Percentiles rank a stretch among this genome's conserved stretches.
Conservation (phyloP, 768 basidiomycete genomes). For the Pleurotus tuber-regium region DNA sequence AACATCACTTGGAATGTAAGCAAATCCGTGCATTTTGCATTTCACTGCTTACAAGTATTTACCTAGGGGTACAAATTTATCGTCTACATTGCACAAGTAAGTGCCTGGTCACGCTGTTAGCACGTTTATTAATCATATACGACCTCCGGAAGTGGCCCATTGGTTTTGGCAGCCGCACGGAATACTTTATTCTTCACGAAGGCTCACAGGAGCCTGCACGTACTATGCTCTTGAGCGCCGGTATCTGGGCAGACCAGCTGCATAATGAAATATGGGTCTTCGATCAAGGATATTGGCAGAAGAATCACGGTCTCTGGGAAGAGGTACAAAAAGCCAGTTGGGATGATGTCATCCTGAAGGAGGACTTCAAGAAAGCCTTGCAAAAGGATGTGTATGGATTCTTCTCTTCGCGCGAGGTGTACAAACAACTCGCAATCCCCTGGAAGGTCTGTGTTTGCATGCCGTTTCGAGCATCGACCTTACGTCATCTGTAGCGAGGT, state of each 20-base stretch:
- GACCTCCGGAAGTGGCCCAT: constrained; percentile 28
- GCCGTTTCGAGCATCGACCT: neutral
- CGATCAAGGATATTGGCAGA: constrained; percentile 67
- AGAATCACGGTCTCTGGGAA: constrained; percentile 58
- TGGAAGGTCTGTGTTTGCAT: constrained; percentile 61
- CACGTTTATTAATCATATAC: neutral
- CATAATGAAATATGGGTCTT: constrained; percentile 79
- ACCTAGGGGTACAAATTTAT: constrained; percentile 53
- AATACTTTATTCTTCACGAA: constrained; percentile 58
- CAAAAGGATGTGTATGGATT: constrained; percentile 79
- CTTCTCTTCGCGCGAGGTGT: constrained; percentile 70
- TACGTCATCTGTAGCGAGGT: constrained; percentile 52
- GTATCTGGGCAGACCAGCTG: constrained; percentile 48
- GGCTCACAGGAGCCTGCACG: constrained; percentile 51
- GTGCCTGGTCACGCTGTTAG: constrained; percentile 15
- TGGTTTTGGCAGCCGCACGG: constrained; percentile 24
- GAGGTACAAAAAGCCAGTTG: constrained; percentile 66
- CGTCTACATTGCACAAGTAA: constrained; percentile 49
- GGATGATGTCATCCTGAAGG: constrained; percentile 72
- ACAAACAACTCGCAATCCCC: constrained; percentile 72
- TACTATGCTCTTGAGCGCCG: constrained; percentile 50
- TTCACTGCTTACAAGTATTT: neutral
- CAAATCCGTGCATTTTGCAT: constrained; percentile 2
- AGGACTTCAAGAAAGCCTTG: constrained; percentile 61
- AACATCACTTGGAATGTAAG: constrained; percentile 58